Conservation (phyloP, 1,284 basidiomycete genomes). For the Apiotrichum montevideense region DNA sequence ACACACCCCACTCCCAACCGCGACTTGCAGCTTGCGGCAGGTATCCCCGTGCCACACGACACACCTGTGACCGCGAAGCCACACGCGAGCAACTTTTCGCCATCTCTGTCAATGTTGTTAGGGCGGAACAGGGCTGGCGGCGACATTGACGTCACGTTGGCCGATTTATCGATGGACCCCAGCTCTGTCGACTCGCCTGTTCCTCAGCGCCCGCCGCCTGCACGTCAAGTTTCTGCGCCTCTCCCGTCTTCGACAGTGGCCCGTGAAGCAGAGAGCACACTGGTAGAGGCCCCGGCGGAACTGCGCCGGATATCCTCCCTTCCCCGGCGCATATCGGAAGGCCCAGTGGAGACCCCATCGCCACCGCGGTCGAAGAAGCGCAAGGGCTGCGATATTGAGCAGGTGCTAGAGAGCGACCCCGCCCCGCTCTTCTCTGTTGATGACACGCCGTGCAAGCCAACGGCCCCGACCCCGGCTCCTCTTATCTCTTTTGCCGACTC, state of each 20-base stretch:
- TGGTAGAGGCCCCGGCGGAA: background rate
- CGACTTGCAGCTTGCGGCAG: slow-evolving; percentile 7
- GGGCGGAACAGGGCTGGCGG: background rate
- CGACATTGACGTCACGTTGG: slow-evolving; percentile 2
- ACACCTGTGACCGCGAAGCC: background rate
- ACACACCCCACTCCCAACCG: background rate
- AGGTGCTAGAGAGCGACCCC: background rate
- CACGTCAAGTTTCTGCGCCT: background rate
- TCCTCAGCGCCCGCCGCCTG: background rate
- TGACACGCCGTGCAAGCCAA: background rate
- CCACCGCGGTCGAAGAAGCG: slow-evolving; percentile 10
- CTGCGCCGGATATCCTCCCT: slow-evolving; percentile 11
- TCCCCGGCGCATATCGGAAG: background rate
- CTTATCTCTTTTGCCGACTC: slow-evolving; percentile 18
- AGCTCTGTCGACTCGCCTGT: background rate
- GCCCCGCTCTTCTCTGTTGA: background rate
- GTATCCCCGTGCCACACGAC: slow-evolving; percentile 7
- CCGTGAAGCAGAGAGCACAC: background rate
- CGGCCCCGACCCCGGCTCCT: background rate
- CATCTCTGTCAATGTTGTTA: slow-evolving; percentile 9
- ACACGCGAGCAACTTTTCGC: slow-evolving; percentile 2
- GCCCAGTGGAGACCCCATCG: background rate
- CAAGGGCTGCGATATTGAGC: slow-evolving; percentile 9
- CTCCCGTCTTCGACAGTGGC: background rate
- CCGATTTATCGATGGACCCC: slow-evolving; percentile 8